Evolutionary conservation across 1,284 basidiomycete species (phyloP).

Genomic region (Rhodotorula sp.): DNA sequence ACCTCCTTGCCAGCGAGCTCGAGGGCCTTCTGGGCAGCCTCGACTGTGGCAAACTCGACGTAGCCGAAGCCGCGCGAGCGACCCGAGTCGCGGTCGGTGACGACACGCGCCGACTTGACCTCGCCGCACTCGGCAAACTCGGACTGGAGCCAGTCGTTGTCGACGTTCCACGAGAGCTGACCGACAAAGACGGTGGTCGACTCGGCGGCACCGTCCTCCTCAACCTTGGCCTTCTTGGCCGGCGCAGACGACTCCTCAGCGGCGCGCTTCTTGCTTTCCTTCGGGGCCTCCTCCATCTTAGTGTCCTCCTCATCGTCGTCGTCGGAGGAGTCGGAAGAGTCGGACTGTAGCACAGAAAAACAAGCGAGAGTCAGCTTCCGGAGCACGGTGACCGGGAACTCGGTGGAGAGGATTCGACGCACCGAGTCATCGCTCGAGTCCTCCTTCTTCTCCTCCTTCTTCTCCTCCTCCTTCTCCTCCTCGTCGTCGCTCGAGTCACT

Average conservation of each 20-base stretch:
- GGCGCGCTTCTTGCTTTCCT: slow-evolving; percentile 67
- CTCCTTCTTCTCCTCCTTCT: neutral
- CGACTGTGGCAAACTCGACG: slow-evolving; percentile 72
- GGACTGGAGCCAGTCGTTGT: slow-evolving; percentile 89
- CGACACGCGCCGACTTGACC: slow-evolving; percentile 80
- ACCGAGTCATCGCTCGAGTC: neutral
- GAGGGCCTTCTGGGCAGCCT: slow-evolving; percentile 71
- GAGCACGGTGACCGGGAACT: no score
- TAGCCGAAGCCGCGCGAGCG: slow-evolving; percentile 91
- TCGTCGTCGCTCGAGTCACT: slow-evolving; percentile 5
- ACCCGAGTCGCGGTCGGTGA: slow-evolving; percentile 84
- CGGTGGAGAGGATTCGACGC: no score
- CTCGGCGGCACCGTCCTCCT: slow-evolving; percentile 53
- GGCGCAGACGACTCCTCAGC: slow-evolving; percentile 60
- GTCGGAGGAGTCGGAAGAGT: slow-evolving; percentile 29
- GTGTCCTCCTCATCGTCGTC: slow-evolving; percentile 45
- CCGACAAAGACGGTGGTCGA: slow-evolving; percentile 86
- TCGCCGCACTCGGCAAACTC: slow-evolving; percentile 89
- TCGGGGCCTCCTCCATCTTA: slow-evolving; percentile 59
- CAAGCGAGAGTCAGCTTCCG: slow-evolving; percentile 11
- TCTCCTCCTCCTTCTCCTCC: neutral
- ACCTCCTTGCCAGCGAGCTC: slow-evolving; percentile 77
- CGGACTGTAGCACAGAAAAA: slow-evolving; percentile 6
- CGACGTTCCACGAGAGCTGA: slow-evolving; percentile 92
- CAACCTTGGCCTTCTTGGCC: slow-evolving; percentile 79